Percentiles rank a stretch among this genome's conserved stretches.
These are phyloP conservation scores for Cyclotella distinguenda DNA, from an alignment of 108 stramenopile species.

Conservation along the genomic window DNA sequence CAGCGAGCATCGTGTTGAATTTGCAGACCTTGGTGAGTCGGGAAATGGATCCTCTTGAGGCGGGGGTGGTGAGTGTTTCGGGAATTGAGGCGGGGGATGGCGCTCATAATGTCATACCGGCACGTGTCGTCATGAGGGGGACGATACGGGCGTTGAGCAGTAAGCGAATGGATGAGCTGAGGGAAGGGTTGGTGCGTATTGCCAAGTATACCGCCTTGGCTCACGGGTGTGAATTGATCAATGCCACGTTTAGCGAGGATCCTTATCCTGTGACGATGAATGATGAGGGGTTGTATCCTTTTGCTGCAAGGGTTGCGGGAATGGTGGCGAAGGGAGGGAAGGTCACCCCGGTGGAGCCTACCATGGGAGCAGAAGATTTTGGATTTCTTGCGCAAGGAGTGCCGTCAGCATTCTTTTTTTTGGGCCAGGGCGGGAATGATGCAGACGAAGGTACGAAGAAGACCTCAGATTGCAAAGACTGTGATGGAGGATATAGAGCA, in stretches of 20 bases:
- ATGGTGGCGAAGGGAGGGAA: constrained; percentile 54
- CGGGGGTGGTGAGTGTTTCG: constrained; percentile 73
- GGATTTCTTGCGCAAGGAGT: constrained; percentile 75
- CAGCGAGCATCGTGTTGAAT: constrained; percentile 76
- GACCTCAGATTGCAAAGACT: constrained; percentile 1
- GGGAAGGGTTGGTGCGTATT: constrained; percentile 63
- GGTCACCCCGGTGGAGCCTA: constrained; percentile 61
- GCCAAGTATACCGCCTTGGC: constrained; percentile 55
- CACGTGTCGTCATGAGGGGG: constrained; percentile 61
- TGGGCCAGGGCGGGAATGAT: constrained; percentile 72
- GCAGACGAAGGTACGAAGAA: not conserved
- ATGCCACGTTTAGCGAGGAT: constrained; percentile 61
- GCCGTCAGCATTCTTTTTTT: constrained; percentile 76
- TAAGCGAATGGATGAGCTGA: constrained; percentile 56
- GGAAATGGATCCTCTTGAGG: constrained; percentile 68
- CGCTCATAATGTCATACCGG: constrained; percentile 84
- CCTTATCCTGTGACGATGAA: constrained; percentile 90
- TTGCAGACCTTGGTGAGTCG: constrained; percentile 85
- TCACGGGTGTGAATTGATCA: constrained; percentile 74
- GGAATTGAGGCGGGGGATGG: constrained; percentile 66
- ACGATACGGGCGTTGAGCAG: constrained; percentile 86
- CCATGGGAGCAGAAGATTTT: constrained; percentile 95
- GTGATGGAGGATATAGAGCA: constrained; percentile 2
- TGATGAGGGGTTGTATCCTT: constrained; percentile 65
- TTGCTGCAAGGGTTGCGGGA: constrained; percentile 69